A percentile compares a stretch with the other conserved stretches of the same genome.
Evolutionary conservation across 768 basidiomycete genomes (phyloP).

Genomic region (Xerocomus brunneocitrinus): DNA sequence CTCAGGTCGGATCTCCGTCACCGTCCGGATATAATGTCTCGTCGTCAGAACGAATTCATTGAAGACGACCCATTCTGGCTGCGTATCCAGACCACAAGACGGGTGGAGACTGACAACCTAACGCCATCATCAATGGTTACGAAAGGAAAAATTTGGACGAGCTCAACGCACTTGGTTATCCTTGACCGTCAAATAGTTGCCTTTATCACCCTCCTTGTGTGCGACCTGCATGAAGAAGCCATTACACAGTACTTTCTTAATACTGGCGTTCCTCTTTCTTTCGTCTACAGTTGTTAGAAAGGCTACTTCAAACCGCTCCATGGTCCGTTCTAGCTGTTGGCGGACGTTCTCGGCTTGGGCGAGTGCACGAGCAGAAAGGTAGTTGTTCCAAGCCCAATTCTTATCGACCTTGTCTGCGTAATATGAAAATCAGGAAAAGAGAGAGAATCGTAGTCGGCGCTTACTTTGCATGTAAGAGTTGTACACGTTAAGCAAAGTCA

Average conservation of each 20-base stretch:
- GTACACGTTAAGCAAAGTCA: conserved; percentile 92
- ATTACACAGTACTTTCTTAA: conserved; percentile 79
- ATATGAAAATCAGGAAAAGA: neutral
- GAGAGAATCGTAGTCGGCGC: conserved; percentile 19
- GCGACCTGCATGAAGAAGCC: conserved; percentile 99
- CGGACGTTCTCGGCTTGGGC: conserved; percentile 93
- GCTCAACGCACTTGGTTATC: conserved; percentile 72
- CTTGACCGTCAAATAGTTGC: conserved; percentile 85
- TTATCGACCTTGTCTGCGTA: conserved; percentile 64
- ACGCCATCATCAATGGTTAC: neutral
- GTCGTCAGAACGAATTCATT: conserved; percentile 95
- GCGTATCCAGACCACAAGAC: conserved; percentile 79
- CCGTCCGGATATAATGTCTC: conserved; percentile 83
- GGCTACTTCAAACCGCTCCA: conserved; percentile 87
- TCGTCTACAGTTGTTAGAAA: conserved; percentile 65
- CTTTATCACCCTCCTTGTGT: conserved; percentile 90
- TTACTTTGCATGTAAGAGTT: conserved; percentile 84
- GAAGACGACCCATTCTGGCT: conserved; percentile 90
- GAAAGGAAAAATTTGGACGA: neutral
- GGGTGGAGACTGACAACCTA: conserved; percentile 50
- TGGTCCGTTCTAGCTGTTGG: conserved; percentile 78
- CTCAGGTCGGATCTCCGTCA: conserved; percentile 80
- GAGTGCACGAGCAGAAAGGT: conserved; percentile 76
- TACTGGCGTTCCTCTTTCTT: conserved; percentile 63
- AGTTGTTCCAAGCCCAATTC: conserved; percentile 91